Conservation (phyloP, 805 yeast genomes). For the Komagataella ulmi region DNA sequence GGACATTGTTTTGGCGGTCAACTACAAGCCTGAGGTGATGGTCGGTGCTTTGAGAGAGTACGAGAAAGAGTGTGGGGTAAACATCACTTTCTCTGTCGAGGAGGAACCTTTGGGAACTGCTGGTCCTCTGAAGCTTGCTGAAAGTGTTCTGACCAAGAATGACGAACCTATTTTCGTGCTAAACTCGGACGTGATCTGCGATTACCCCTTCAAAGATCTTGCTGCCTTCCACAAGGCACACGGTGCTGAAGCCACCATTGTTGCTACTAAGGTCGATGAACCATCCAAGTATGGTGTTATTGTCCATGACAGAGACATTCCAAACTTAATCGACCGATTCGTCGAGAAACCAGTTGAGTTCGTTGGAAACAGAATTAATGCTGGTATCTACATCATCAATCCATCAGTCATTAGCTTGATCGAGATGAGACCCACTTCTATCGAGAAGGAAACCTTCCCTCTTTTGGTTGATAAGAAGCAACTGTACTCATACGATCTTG, state of each 20-base stretch:
- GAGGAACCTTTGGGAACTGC: conserved; percentile 99
- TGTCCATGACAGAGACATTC: conserved; percentile 90
- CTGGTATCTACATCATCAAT: conserved; percentile 96
- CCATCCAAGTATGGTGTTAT: conserved; percentile 99
- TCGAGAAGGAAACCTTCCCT: conserved; percentile 99
- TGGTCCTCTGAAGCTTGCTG: conserved; percentile 97
- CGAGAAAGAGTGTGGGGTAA: conserved; percentile 89
- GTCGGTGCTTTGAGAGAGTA: conserved; percentile 87
- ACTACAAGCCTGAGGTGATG: conserved; percentile 99
- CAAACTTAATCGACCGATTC: conserved; percentile 93
- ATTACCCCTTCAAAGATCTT: conserved; percentile 91
- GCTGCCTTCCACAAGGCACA: conserved; percentile 88
- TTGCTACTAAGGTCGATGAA: conserved; percentile 98
- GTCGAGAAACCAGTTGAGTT: conserved; percentile 99
- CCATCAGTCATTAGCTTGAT: conserved; percentile 94
- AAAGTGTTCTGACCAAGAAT: conserved; percentile 85
- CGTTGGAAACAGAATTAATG: conserved; percentile 99
- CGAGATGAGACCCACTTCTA: conserved; percentile 97
- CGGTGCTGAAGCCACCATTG: conserved; percentile 97
- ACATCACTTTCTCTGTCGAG: conserved; percentile 94
- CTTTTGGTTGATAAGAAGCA: conserved; percentile 77
- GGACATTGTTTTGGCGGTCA: conserved; percentile 95
- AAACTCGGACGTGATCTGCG: conserved; percentile 98
- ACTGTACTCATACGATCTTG: conserved; percentile 90
- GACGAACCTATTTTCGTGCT: conserved; percentile 93